phyloP scores from a whole-genome alignment of 306 rosid genomes.

The Quercus glauca region DNA sequence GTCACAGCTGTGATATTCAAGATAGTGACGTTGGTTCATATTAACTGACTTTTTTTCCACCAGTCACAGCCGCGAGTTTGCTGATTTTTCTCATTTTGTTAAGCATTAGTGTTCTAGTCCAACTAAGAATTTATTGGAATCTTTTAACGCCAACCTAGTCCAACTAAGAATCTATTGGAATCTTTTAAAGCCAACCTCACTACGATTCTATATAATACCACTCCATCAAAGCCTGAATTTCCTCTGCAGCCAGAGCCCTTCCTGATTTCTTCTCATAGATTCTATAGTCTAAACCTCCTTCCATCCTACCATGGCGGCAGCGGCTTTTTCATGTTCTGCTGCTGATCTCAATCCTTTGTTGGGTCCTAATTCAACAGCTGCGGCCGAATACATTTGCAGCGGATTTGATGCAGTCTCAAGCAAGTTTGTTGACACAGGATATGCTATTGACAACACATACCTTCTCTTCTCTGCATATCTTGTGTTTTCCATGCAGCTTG shows the following conservation, averaged over 20 bases:
- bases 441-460: conserved; percentile 44
- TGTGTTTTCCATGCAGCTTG: conserved; percentile 60
- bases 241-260: no score
- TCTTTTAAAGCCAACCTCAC: background rate
- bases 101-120: no score
- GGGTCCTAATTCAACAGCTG: conserved; percentile 29
- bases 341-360: conserved; percentile 42
- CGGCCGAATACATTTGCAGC: conserved; percentile 43
- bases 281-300: no score
- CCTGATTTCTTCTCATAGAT: no score
- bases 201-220: background rate
- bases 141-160: background rate
- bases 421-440: conserved; percentile 38
- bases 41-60: no score
- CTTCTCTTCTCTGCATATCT: conserved; percentile 58
- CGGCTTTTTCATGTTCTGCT: conserved; percentile 39
- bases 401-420: conserved; percentile 35
- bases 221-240: no score
- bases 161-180: no score
- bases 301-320: background rate
- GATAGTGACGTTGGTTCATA: no score
- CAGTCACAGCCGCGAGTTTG: background rate
- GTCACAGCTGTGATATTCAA: no score
- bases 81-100: no score
- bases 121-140: no score